Conservation (phyloP, 2,329 filamentous ascomycete species). For the Rasamsonia emersonii region DNA sequence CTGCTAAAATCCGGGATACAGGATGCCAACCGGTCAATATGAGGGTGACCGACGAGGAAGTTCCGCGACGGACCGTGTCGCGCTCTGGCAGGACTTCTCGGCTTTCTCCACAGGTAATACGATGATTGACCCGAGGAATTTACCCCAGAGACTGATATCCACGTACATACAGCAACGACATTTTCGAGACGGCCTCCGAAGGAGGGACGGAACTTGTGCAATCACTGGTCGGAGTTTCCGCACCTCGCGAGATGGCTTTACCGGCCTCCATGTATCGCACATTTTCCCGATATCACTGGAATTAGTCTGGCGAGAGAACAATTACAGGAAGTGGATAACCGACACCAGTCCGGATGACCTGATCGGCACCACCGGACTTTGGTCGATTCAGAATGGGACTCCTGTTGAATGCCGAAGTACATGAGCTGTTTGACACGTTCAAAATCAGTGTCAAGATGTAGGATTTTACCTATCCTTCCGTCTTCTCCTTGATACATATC, state of each 20-base stretch:
- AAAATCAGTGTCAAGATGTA: conserved; percentile 14
- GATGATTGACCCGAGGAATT: neutral
- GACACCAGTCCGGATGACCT: conserved; percentile 4
- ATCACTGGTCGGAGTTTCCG: conserved; percentile 15
- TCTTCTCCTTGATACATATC: conserved; percentile 15
- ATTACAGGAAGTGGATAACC: conserved; percentile 11
- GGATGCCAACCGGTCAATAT: neutral
- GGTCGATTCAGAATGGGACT: conserved; percentile 21
- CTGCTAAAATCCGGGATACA: neutral
- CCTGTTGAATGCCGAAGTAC: conserved; percentile 13
- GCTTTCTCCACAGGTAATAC: neutral
- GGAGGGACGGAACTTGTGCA: neutral
- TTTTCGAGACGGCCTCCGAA: conserved; percentile 1
- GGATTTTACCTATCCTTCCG: neutral
- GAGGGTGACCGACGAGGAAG: neutral
- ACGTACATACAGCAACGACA: conserved; percentile 2
- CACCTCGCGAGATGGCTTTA: neutral
- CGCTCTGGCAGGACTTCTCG: neutral
- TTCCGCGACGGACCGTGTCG: neutral
- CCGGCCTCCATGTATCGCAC: conserved; percentile 14
- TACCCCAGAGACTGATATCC: too few relatives aligned
- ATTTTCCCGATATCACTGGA: conserved; percentile 19
- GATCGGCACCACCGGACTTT: conserved; percentile 11
- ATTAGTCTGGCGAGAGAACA: conserved; percentile 13
- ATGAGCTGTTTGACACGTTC: conserved; percentile 15